A percentile compares a stretch with the other conserved stretches of the same genome.
Conservation (phyloP, 805 yeast genomes). For the Candida xyloterini region DNA sequence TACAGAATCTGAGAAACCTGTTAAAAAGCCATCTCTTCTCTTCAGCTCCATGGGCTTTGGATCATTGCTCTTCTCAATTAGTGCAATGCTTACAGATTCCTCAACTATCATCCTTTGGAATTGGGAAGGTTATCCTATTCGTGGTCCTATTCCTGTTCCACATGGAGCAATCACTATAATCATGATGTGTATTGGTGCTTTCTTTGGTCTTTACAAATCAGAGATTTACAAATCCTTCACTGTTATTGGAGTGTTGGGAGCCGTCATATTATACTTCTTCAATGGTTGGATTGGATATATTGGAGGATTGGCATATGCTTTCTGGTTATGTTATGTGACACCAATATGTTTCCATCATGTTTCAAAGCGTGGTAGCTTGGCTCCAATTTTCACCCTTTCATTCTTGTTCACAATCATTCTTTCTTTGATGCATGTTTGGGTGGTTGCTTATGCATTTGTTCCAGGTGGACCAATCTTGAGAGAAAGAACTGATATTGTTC, state of each 20-base stretch:
- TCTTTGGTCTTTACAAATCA: slow-evolving; percentile 41
- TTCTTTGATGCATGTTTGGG: slow-evolving; percentile 87
- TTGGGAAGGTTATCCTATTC: slow-evolving; percentile 94
- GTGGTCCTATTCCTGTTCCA: slow-evolving; percentile 84
- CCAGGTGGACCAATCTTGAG: slow-evolving; percentile 88
- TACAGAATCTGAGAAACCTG: not conserved
- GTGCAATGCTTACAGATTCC: slow-evolving; percentile 77
- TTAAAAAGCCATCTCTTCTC: slow-evolving; percentile 40
- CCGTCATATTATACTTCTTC: slow-evolving; percentile 46
- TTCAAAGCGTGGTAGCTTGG: slow-evolving; percentile 41
- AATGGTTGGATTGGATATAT: slow-evolving; percentile 69
- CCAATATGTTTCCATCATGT: slow-evolving; percentile 57
- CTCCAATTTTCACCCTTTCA: slow-evolving; percentile 47
- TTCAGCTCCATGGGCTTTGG: slow-evolving; percentile 71
- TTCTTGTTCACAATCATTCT: slow-evolving; percentile 51
- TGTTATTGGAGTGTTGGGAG: slow-evolving; percentile 45
- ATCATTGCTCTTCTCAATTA: slow-evolving; percentile 64
- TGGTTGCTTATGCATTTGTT: slow-evolving; percentile 96
- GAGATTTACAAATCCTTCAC: slow-evolving; percentile 21
- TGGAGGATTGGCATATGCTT: slow-evolving; percentile 65
- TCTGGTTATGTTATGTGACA: slow-evolving; percentile 59
- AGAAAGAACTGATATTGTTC: slow-evolving; percentile 80
- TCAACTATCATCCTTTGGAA: slow-evolving; percentile 87
- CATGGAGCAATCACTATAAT: slow-evolving; percentile 68
- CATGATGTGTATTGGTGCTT: slow-evolving; percentile 56